Percentiles rank a stretch among this genome's conserved stretches.
Conservation (phyloP, 2,329 filamentous ascomycete genomes). For the Fonsecaea pugnacius region DNA sequence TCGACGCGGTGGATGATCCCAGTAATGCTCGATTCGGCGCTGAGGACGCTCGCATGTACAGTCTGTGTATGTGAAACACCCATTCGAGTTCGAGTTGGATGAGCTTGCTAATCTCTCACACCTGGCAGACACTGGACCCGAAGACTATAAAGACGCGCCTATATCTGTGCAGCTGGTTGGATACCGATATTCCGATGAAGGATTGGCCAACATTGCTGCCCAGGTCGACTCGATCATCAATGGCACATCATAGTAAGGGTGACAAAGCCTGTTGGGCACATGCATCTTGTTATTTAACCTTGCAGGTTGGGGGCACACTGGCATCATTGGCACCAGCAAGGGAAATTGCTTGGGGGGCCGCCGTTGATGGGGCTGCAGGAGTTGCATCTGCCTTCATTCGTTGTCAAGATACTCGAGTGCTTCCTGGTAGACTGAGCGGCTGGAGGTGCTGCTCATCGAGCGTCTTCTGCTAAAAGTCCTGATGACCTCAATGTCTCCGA, state of each 20-base stretch:
- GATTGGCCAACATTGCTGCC: conserved; percentile 16
- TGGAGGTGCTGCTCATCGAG: too few species aligned
- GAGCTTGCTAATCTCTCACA: conserved; percentile 45
- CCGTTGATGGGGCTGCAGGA: too few species aligned
- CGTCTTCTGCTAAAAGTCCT: too few species aligned
- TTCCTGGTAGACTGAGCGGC: too few species aligned
- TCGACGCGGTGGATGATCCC: conserved; percentile 50
- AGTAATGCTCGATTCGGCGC: conserved; percentile 41
- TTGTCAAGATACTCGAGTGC: too few species aligned
- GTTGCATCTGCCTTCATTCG: too few species aligned
- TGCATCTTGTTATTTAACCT: neutral
- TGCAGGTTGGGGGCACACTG: too few species aligned
- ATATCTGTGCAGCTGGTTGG: conserved; percentile 61
- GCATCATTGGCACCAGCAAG: too few species aligned
- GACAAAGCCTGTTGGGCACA: neutral
- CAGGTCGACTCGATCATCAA: conserved; percentile 23
- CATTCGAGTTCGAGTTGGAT: conserved; percentile 43
- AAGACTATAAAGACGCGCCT: conserved; percentile 55
- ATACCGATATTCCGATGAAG: conserved; percentile 58
- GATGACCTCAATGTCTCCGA: too few species aligned
- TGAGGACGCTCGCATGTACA: conserved; percentile 25
- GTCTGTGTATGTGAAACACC: conserved; percentile 19
- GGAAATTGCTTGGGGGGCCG: too few species aligned
- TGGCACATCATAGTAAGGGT: neutral
- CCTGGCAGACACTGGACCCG: conserved; percentile 42